These are phyloP conservation scores for Euphorbia corollata DNA, from an alignment of 441 rosid genomes.

Conservation along the genomic window DNA sequence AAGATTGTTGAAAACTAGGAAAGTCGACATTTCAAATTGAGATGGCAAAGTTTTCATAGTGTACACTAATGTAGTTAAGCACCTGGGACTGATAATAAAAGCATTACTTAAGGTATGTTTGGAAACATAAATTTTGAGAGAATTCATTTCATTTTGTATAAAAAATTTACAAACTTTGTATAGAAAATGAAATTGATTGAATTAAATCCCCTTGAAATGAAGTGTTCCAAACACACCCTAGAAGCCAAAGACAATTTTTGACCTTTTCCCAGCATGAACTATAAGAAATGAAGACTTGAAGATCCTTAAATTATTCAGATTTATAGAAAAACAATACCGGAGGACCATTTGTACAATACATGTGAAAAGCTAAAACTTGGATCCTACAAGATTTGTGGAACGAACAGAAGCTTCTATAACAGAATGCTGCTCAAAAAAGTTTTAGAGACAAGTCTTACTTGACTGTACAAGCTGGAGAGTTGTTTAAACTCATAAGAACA, in stretches of 20 bases:
- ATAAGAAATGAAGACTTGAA: not conserved
- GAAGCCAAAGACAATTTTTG: too few relatives aligned
- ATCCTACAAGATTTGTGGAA: not conserved
- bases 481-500: not conserved
- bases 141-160: too few relatives aligned
- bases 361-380: not conserved
- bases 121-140: too few relatives aligned
- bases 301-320: not conserved
- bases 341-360: not conserved
- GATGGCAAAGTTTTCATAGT: not conserved
- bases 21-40: not conserved
- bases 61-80: not conserved
- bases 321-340: not conserved
- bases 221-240: too few relatives aligned
- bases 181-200: too few relatives aligned
- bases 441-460: slow-evolving; percentile 1
- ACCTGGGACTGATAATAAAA: slow-evolving; percentile 3
- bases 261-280: slow-evolving; percentile 2
- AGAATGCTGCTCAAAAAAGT: not conserved
- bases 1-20: not conserved
- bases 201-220: too few relatives aligned
- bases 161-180: too few relatives aligned
- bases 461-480: not conserved
- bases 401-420: not conserved
- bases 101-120: too few relatives aligned